phyloP scores from a whole-genome alignment of 495 filamentous ascomycete species.

The Aspergillus indologenus region DNA sequence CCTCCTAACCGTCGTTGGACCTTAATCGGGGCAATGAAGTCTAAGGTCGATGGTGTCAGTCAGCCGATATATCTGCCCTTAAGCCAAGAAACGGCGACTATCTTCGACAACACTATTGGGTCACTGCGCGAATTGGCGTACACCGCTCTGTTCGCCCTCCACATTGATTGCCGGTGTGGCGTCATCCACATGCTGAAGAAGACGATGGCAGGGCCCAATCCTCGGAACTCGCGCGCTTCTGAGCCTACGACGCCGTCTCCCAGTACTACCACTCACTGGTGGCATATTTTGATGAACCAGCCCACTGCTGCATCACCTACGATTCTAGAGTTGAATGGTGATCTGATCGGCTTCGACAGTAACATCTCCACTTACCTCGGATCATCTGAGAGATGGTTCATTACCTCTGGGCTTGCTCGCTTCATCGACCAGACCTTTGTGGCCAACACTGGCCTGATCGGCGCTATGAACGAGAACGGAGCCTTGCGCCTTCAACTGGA shows the following conservation, averaged over 20 bases:
- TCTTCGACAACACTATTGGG: constrained; percentile 82
- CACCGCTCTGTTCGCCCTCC: constrained; percentile 76
- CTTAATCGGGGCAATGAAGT: constrained; percentile 58
- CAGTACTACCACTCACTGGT: constrained; percentile 56
- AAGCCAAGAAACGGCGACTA: constrained; percentile 72
- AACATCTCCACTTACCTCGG: constrained; percentile 69
- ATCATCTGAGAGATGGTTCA: constrained; percentile 57
- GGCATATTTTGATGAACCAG: constrained; percentile 69
- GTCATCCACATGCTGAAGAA: constrained; percentile 63
- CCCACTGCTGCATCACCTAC: constrained; percentile 76
- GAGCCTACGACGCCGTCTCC: constrained; percentile 49
- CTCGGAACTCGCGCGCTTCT: constrained; percentile 31
- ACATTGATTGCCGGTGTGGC: constrained; percentile 81
- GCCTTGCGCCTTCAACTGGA: constrained; percentile 82
- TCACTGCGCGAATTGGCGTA: constrained; percentile 75
- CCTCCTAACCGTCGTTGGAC: constrained; percentile 72
- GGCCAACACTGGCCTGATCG: constrained; percentile 58
- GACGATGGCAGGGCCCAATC: constrained; percentile 48
- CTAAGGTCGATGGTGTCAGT: constrained; percentile 48
- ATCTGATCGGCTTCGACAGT: constrained; percentile 81
- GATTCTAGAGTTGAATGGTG: constrained; percentile 73
- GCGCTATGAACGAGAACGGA: constrained; percentile 71
- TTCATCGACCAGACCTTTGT: constrained; percentile 71
- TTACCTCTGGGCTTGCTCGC: constrained; percentile 67
- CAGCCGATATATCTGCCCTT: constrained; percentile 82